Evolutionary conservation across 2,329 filamentous ascomycete species (phyloP), one percentile per base, ranked within the genome.

Genomic region (Trichoderma simmonsii): DNA sequence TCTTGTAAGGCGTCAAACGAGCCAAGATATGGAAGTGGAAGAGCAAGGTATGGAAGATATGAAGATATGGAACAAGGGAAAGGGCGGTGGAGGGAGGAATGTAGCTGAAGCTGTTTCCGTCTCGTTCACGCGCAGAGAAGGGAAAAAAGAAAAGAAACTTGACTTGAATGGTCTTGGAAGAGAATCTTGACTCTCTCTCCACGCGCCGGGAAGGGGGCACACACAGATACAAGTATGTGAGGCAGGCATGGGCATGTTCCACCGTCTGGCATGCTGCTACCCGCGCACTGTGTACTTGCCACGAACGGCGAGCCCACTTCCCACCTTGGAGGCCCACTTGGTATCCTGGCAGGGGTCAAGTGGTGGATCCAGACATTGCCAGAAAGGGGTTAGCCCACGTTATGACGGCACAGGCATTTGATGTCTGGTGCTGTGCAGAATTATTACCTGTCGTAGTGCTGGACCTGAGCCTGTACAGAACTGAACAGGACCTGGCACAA

Each of bases 161-260:
- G 39, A 34, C 39, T 43, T 43, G 39, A 34, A 24, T 24, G 48
- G n/a, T 51, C 43, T 54, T 60, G 57, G 57, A 60, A 60, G 15
- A 30, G 57, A 54, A 21, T 32, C 32, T 39, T 39, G 48, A 15
- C n/a, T 43, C 60, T 63, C 34, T 63, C 36, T 63, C 34, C 60
- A 56, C 59, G 54, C 68, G 56, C 43, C 21, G 34, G 59, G 56
- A 65, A 34, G 66, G 60, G 67, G 57, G 36, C 48, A 68, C 39
- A 30, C 32, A 60, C 43, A 43, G 21, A 59, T 54, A 60, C 70
- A 72, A 70, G 67, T 70, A 56, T 48, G 39, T 59, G 61, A 60
- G 32, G 57, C 57, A 71, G 62, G 61, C 57, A 72, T 72, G 71
- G 71, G 71, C 36, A 72, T 72, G 71, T 72, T 71, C 71, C 71